Evolutionary conservation across 2,329 filamentous ascomycete species (phyloP).

Genomic region (Apiospora pterosperma): DNA sequence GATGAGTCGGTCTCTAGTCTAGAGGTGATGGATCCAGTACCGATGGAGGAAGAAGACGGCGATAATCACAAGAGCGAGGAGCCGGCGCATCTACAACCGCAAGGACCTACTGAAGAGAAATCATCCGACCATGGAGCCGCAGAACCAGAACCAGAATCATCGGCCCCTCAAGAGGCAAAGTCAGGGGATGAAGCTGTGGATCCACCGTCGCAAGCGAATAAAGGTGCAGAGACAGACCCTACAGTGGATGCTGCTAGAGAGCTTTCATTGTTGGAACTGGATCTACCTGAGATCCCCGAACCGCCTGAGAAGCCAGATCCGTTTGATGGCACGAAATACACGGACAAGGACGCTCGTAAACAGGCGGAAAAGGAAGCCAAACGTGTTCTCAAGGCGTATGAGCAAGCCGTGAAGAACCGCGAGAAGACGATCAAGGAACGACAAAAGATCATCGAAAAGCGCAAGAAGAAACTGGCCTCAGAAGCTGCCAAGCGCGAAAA

Average conservation of each 20-base stretch:
- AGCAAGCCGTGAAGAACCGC: slow-evolving; percentile 63
- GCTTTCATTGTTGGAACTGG: slow-evolving; percentile 11
- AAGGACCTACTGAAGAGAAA: neutral
- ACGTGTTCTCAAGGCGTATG: slow-evolving; percentile 59
- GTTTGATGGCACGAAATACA: slow-evolving; percentile 55
- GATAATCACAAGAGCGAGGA: neutral
- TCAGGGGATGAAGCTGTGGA: neutral
- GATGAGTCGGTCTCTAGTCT: slow-evolving; percentile 16
- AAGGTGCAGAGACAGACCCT: neutral
- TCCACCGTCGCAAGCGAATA: neutral
- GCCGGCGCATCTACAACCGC: neutral
- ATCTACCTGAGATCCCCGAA: slow-evolving; percentile 41
- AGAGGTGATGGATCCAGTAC: slow-evolving; percentile 21
- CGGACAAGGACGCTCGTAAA: slow-evolving; percentile 64
- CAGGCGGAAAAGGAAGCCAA: slow-evolving; percentile 67
- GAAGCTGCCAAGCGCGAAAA: slow-evolving; percentile 38
- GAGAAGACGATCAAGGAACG: slow-evolving; percentile 62
- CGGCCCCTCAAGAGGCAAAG: neutral
- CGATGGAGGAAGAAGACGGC: slow-evolving; percentile 20
- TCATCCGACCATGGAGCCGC: neutral
- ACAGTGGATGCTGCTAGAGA: neutral
- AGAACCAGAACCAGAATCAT: neutral
- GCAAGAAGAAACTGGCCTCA: slow-evolving; percentile 41
- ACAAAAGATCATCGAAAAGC: slow-evolving; percentile 56
- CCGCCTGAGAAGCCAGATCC: slow-evolving; percentile 51